These are phyloP conservation scores for Stachybotrys chartarum DNA, from an alignment of 2,329 filamentous ascomycete genomes.

Conservation along the genomic window DNA sequence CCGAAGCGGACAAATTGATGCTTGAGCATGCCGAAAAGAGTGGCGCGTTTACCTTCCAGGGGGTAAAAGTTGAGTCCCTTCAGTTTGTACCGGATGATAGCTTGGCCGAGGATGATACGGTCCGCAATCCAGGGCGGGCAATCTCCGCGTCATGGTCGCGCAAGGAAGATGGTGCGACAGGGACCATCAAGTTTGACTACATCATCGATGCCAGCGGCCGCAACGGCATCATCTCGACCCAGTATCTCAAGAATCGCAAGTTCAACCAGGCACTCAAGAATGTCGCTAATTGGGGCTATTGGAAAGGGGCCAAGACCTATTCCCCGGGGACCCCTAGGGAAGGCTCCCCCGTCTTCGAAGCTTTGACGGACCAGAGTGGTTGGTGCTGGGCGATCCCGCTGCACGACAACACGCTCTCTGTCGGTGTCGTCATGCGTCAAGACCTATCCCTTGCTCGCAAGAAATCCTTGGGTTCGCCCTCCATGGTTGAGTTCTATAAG, in stretches of 20 bases:
- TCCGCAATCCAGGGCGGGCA: constrained; percentile 17
- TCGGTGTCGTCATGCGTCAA: constrained; percentile 35
- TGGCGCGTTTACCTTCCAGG: constrained; percentile 34
- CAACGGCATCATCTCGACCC: constrained; percentile 35
- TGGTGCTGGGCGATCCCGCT: constrained; percentile 45
- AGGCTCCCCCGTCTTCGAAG: constrained; percentile 35
- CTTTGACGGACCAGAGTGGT: constrained; percentile 34
- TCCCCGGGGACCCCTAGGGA: constrained; percentile 25
- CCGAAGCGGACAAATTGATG: constrained; percentile 36
- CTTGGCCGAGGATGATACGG: not conserved
- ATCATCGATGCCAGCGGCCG: constrained; percentile 42
- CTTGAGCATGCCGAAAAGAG: constrained; percentile 31
- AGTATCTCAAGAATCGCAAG: constrained; percentile 39
- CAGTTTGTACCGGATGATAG: constrained; percentile 21
- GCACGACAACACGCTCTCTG: constrained; percentile 35
- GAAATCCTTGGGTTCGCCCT: constrained; percentile 11
- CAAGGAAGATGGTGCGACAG: constrained; percentile 25
- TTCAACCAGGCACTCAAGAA: constrained; percentile 42
- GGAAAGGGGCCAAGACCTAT: constrained; percentile 25
- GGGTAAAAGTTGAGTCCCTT: constrained; percentile 20
- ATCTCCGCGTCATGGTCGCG: constrained; percentile 26
- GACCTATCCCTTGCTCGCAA: constrained; percentile 26
- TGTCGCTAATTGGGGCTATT: constrained; percentile 43
- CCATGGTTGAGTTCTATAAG: constrained; percentile 23
- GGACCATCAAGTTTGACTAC: constrained; percentile 37